Evolutionary conservation across 1,284 basidiomycete genomes (phyloP).

Genomic region (Anthracocystis walkeri): DNA sequence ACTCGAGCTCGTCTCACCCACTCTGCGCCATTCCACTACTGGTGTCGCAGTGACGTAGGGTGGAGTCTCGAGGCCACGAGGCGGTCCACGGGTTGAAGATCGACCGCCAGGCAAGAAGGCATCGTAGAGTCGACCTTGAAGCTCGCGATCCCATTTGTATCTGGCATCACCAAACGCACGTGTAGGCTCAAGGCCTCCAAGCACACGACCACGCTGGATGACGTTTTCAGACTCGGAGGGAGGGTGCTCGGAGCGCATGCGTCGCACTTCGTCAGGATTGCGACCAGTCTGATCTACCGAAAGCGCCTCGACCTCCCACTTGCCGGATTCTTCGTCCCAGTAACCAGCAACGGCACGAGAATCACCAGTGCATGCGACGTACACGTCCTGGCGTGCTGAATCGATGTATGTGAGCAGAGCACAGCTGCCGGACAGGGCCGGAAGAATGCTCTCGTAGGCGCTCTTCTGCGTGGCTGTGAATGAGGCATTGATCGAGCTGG

Average conservation of each 20-base stretch:
- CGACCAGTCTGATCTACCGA: slow-evolving; percentile 95
- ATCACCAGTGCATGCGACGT: slow-evolving; percentile 86
- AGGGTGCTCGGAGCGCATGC: slow-evolving; percentile 86
- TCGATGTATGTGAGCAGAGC: slow-evolving; percentile 68
- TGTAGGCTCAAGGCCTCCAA: slow-evolving; percentile 93
- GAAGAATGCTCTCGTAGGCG: slow-evolving; percentile 66
- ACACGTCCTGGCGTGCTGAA: slow-evolving; percentile 65
- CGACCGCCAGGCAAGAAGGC: slow-evolving; percentile 68
- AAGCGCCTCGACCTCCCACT: slow-evolving; percentile 90
- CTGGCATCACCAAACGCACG: slow-evolving; percentile 94
- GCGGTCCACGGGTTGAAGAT: slow-evolving; percentile 52
- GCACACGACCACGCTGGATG: slow-evolving; percentile 76
- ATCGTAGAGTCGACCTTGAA: slow-evolving; percentile 69
- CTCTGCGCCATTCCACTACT: slow-evolving; percentile 69
- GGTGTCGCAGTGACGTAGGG: slow-evolving; percentile 93
- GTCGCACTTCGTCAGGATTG: slow-evolving; percentile 81
- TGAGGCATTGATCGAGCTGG: slow-evolving; percentile 48
- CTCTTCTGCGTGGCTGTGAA: slow-evolving; percentile 64
- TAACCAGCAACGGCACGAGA: slow-evolving; percentile 94
- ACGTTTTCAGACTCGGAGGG: slow-evolving; percentile 82
- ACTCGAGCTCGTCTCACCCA: slow-evolving; percentile 53
- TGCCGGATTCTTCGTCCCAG: slow-evolving; percentile 73
- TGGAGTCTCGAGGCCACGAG: slow-evolving; percentile 72
- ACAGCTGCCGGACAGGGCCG: slow-evolving; percentile 65
- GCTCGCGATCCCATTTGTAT: slow-evolving; percentile 79